Evolutionary conservation across 2,329 filamentous ascomycete genomes (phyloP), one percentile per base, ranked within the genome.

Genomic region (Colletotrichum plurivorum): DNA sequence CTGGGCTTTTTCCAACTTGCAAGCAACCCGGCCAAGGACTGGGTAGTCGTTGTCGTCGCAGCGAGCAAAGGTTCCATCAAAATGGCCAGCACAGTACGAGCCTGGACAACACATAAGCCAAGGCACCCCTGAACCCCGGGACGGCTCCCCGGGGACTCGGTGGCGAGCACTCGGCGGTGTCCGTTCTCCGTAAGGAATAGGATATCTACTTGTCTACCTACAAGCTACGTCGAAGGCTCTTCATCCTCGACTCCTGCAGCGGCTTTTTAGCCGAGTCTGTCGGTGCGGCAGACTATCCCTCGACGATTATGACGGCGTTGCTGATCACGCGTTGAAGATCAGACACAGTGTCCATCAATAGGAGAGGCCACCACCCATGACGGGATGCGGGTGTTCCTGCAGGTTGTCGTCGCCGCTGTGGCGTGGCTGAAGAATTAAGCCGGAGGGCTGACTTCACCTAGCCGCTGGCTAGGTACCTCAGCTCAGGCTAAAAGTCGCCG

Each of bases 361-460:
- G n/a, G 18, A 18, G 31, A 16, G 41, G 22, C 31, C 8, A 60
- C n/a, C 18, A 60, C 43, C 18, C 5, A 46, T 46, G 25, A 49
- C 8, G 41, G 55, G 20, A 56, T 55, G 55, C 9, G 62, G 56
- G 22, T 66, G 67, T 67, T 69, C 67, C 67, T 69, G 67, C 49
- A 69, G 62, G 54, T 56, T 43, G n/a, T 41, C 31, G 31, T 66
- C 51, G 55, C 60, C 62, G 66, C 62, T 69, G 62, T 41, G 58
- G 41, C 41, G 16, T 15, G 36, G 31, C 52, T 18, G 31, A 25
- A n/a, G 18, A 27, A 20, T 54, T 54, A 25, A 54, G 36, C 16
- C 36, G 9, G 36, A 56, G 31, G 7, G 31, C 20, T 27, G 31
- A 20, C 4, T 55, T 43, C 15, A 36, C 8, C 31, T 36, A 10